Base-by-base conservation (phyloP, 1,284 basidiomycete genomes). In the Ceratobasidium sp. region DNA sequence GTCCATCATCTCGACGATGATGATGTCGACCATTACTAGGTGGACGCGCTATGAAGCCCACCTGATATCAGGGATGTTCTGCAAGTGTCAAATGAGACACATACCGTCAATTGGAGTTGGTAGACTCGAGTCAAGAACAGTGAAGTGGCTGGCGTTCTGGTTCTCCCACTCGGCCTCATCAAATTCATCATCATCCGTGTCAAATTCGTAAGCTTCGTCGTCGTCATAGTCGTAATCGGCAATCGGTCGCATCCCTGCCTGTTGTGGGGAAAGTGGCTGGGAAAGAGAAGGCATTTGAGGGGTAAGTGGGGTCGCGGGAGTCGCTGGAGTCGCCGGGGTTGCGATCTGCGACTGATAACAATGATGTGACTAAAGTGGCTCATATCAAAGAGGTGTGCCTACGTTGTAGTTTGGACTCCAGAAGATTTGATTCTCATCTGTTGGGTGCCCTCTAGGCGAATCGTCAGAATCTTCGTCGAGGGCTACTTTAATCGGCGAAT, bases 51-150 rank as follows among this genome's bases (percentile, higher is more conserved):
- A 86, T 77, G 87, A 89, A n/a, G n/a, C n/a, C n/a, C n/a, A n/a
- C n/a, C n/a, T n/a, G n/a, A 87, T 61, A 59, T 32, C 76, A 85
- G 86, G 88, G 28, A 28, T 23, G 16, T 14, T 28, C 16, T 45
- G n/a, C n/a, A n/a, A n/a, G n/a, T n/a, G n/a, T n/a, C n/a, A n/a
- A n/a, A n/a, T n/a, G n/a, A n/a, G n/a, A n/a, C n/a, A 85, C 85
- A 71, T 89, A 91, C 65, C 26, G 36, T 3, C 88, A 88, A 0
- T 88, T 84, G 32, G 90, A 83, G 74, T 85, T 0, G 92, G 92
- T 2, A 95, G 84, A 53, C 91, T 94, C 0, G 91, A 91, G 78
- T 95, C 90, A 39, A 96, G 85, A 18, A 96, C 92, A 1, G 93
- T 91, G 78, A 96, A 96, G 78, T 90, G 65, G 28, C 41, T 58